Evolutionary conservation across 305 asterid genomes (phyloP).

Genomic region (Fraxinus ornus): DNA sequence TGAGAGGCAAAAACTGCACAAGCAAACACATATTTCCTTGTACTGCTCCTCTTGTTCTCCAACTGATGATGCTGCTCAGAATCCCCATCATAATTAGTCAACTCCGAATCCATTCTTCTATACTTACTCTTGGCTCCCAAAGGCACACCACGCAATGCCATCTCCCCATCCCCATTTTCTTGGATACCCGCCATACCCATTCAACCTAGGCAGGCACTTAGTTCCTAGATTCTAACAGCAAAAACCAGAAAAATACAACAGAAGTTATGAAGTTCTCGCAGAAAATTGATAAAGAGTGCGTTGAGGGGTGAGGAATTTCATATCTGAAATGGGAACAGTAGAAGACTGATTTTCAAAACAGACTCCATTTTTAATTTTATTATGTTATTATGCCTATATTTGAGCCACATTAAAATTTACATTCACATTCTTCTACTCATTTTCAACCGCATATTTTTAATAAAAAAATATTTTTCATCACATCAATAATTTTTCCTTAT

Average conservation of each 20-base stretch:
- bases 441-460: too few species aligned
- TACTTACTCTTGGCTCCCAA: constrained; percentile 68
- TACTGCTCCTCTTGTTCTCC: constrained; percentile 48
- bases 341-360: constrained; percentile 20
- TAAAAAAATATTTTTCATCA: too few species aligned
- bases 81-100: constrained; percentile 36
- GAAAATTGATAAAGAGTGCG: not conserved
- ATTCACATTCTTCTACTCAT: too few species aligned
- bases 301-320: constrained; percentile 3
- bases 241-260: constrained; percentile 13
- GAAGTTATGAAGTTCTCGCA: not conserved
- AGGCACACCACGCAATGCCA: constrained; percentile 41
- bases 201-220: constrained; percentile 13
- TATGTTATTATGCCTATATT: not conserved
- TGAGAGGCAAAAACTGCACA: constrained; percentile 97
- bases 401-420: too few species aligned
- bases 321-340: constrained; percentile 33
- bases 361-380: not conserved
- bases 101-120: constrained; percentile 65
- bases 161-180: constrained; percentile 54
- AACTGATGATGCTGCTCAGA: constrained; percentile 52
- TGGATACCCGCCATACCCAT: constrained; percentile 50
- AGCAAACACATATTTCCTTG: constrained; percentile 80
- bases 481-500: too few species aligned
- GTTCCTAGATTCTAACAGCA: constrained; percentile 18